Percentiles rank a stretch among this genome's conserved stretches.
Conservation (phyloP, 1,284 basidiomycete species). For the Exobasidium cylindrosporum region DNA sequence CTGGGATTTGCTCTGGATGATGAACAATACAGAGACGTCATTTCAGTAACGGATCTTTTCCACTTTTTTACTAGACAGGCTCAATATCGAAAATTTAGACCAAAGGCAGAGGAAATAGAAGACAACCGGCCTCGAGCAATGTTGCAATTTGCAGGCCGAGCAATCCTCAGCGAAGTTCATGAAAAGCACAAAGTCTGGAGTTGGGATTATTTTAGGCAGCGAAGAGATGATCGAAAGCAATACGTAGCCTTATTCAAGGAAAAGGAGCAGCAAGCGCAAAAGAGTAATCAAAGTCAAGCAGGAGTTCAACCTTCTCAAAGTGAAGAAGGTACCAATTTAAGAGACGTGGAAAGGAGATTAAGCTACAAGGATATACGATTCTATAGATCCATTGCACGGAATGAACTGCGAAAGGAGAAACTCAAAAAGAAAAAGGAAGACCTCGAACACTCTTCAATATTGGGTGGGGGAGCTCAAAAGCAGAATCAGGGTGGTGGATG, state of each 20-base stretch:
- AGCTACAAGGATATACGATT: constrained; percentile 95
- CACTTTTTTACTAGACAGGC: constrained; percentile 90
- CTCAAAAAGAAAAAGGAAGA: constrained; percentile 52
- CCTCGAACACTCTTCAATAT: constrained; percentile 56
- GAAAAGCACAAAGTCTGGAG: constrained; percentile 83
- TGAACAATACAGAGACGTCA: constrained; percentile 89
- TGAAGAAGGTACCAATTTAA: constrained; percentile 58
- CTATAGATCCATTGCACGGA: constrained; percentile 92
- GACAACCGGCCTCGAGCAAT: constrained; percentile 70
- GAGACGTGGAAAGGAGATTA: constrained; percentile 75
- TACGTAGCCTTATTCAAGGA: constrained; percentile 85
- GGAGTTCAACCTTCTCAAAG: constrained; percentile 32
- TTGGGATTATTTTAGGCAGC: constrained; percentile 85
- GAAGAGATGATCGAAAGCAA: constrained; percentile 75
- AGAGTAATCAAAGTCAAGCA: constrained; percentile 40
- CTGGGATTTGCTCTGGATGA: constrained; percentile 90
- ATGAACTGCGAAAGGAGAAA: constrained; percentile 77
- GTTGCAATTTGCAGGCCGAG: constrained; percentile 75
- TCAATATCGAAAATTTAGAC: constrained; percentile 66
- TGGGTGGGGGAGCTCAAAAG: constrained; percentile 52
- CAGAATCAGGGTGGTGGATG: constrained; percentile 56
- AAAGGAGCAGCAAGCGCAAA: constrained; percentile 60
- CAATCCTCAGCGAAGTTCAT: constrained; percentile 81
- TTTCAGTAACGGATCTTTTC: constrained; percentile 93
- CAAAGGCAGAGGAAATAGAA: constrained; percentile 65